Conservation (phyloP, 192 early-diverging fungal species). For the Coemansia sp. region DNA sequence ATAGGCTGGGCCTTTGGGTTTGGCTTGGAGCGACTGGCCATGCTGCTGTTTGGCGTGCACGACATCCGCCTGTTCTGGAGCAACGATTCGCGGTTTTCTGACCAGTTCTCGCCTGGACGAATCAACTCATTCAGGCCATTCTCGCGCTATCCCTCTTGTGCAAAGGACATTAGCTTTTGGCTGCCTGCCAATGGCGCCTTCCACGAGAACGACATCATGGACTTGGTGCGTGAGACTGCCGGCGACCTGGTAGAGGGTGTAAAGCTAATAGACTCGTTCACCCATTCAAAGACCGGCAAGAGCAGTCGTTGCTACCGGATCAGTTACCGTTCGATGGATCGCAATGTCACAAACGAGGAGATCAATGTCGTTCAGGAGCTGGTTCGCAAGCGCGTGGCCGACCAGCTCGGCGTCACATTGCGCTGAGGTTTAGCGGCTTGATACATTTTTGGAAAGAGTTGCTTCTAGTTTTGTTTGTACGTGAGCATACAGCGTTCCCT, state of each 20-base stretch:
- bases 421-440: constrained; percentile 53
- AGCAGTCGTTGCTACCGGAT: constrained; percentile 89
- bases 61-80: constrained; percentile 98
- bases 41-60: constrained; percentile 92
- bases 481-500: constrained; percentile 11
- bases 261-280: constrained; percentile 85
- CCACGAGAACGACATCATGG: constrained; percentile 94
- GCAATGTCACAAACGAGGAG: constrained; percentile 90
- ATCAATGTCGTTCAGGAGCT: constrained; percentile 89
- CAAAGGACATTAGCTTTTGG: constrained; percentile 98
- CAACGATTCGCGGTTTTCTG: constrained; percentile 77
- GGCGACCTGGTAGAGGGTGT: constrained; percentile 91
- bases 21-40: constrained; percentile 91
- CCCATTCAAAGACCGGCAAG: constrained; percentile 78
- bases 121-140: constrained; percentile 81
- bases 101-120: constrained; percentile 70
- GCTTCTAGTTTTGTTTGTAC: constrained; percentile 6
- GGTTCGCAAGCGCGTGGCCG: constrained; percentile 62
- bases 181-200: constrained; percentile 54
- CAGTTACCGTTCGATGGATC: constrained; percentile 95
- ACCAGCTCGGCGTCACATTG: constrained; percentile 70
- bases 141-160: constrained; percentile 86
- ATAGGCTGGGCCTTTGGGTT: constrained; percentile 99
- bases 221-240: constrained; percentile 86
- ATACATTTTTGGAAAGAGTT: not conserved